phyloP scores from a whole-genome alignment of 805 yeast genomes.

The Blastobotrys parvus region DNA sequence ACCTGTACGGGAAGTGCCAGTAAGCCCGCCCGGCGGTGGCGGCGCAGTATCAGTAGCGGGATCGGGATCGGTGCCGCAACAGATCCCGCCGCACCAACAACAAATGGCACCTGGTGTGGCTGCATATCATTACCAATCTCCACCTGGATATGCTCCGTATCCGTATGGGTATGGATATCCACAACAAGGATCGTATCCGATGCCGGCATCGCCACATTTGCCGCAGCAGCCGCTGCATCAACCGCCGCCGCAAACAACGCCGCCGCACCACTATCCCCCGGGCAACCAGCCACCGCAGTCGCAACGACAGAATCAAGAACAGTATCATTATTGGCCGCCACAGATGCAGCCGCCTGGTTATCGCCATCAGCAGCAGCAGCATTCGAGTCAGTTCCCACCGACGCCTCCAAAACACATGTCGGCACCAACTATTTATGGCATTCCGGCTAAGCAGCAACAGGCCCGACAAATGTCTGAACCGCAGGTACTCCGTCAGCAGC shows the following conservation, averaged over 20 bases:
- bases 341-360: not conserved
- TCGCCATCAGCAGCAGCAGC: not conserved
- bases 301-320: not conserved
- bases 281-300: not conserved
- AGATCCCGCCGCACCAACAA: not conserved
- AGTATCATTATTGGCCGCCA: not conserved
- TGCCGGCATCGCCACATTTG: not conserved
- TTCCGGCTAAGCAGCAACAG: too few species aligned
- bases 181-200: not conserved
- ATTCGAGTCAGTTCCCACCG: not conserved
- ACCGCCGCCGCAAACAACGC: slow-evolving; percentile 1
- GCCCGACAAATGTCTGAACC: not conserved
- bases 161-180: not conserved
- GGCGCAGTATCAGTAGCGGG: too few species aligned
- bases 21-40: not conserved
- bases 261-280: not conserved
- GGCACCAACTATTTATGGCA: not conserved
- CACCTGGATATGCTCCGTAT: too few species aligned
- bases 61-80: not conserved
- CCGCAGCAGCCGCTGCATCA: slow-evolving; percentile 1
- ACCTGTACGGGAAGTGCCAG: slow-evolving; percentile 12
- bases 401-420: not conserved
- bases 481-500: not conserved
- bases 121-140: not conserved
- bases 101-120: too few species aligned